Evolutionary conservation across 306 rosid genomes (phyloP), one percentile per base, ranked within the genome.

Genomic region (Casuarina glauca): DNA sequence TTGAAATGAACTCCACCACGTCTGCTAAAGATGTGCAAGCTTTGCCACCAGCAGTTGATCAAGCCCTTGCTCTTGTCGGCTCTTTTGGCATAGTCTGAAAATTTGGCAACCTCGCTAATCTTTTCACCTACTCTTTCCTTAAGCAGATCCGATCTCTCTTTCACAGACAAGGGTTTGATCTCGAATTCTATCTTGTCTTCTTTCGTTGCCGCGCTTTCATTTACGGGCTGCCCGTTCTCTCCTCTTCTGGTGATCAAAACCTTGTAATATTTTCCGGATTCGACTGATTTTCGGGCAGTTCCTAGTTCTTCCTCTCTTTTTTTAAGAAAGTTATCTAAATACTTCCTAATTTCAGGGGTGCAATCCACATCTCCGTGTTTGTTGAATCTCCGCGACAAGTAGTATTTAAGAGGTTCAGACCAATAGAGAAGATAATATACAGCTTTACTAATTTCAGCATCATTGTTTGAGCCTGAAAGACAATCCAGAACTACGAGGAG

Each of bases 1-100:
- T 79, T 79, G 84, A 79, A 79, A 79, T 79, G 86, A 35, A 82
- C 58, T 70, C 82, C 71, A 51, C 32, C 38, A 35, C 73, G 68
- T 11, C 43, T 53, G 60, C 45, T 1, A 42, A 85, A 76, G 41
- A 82, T 61, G 12, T 68, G 76, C 66, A 32, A 13, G 69, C 77
- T 44, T 51, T 79, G 82, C 84, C 84, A 72, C n/a, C 53, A 79
- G 73, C 86, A 85, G 49, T 76, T 64, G 1, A 35, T 17, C 62
- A 11, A 50, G 45, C 35, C 48, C 51, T 15, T 10, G 38, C 79
- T 73, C 1, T 38, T 63, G 39, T 64, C 0, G 0, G 26, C 48
- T 64, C 2, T 15, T 3, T 12, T 2, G 19, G 41, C 48, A 4
- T 38, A 1, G 9, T 16, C 52, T 5, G 10, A 0, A 61, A 9